These are phyloP conservation scores for Podospora comata DNA, from an alignment of 495 filamentous ascomycete species.

Conservation along the genomic window DNA sequence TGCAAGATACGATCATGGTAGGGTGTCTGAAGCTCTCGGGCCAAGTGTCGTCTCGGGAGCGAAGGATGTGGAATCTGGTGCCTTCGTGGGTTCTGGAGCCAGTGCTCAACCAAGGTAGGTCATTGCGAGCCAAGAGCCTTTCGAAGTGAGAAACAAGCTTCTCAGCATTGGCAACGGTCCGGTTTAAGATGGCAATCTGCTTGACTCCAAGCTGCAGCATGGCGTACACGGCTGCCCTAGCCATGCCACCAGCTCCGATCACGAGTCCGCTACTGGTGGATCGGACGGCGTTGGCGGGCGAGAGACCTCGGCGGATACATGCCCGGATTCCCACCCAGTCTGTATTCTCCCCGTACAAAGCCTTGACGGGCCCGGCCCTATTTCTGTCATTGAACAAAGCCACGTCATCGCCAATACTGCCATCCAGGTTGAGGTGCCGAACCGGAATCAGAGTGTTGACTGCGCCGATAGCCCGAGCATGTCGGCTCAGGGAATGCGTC, in stretches of 20 bases:
- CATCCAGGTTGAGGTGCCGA: conserved; percentile 54
- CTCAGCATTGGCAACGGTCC: conserved; percentile 57
- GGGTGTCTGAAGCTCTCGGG: conserved; percentile 56
- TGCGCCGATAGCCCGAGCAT: conserved; percentile 70
- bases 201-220: conserved; percentile 72
- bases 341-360: conserved; percentile 74
- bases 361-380: conserved; percentile 59
- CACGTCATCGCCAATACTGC: conserved; percentile 56
- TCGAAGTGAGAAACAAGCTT: conserved; percentile 66
- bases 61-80: conserved; percentile 56
- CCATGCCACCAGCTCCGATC: conserved; percentile 75
- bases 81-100: conserved; percentile 43
- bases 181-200: conserved; percentile 69
- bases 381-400: conserved; percentile 57
- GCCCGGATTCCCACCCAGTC: conserved; percentile 69
- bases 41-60: conserved; percentile 57
- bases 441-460: conserved; percentile 73
- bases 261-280: conserved; percentile 61
- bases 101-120: conserved; percentile 46
- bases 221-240: conserved; percentile 68
- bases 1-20: conserved; percentile 67
- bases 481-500: conserved; percentile 62
- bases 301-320: conserved; percentile 66
- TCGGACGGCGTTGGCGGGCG: conserved; percentile 69
- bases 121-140: conserved; percentile 27